Conservation (phyloP, 345 rosid species). For the Pseudoturritis turrita region DNA sequence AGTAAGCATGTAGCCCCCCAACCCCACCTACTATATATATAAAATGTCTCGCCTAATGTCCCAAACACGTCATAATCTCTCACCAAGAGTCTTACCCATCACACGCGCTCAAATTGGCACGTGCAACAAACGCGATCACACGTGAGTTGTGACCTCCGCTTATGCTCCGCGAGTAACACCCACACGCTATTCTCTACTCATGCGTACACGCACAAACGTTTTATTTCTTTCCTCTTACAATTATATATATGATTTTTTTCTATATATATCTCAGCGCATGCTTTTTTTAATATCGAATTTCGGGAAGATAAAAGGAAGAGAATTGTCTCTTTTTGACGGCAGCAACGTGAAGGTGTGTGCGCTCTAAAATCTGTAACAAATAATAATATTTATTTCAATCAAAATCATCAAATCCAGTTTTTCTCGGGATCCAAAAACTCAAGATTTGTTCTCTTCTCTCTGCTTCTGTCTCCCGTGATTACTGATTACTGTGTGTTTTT, state of each 20-base stretch:
- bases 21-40: background rate
- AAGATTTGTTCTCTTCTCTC: background rate
- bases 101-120: background rate
- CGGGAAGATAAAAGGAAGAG: too few species aligned
- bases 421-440: background rate
- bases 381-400: background rate
- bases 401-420: background rate
- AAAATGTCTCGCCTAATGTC: background rate
- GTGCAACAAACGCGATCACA: conserved; percentile 7
- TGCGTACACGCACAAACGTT: conserved; percentile 8
- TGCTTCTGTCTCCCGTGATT: background rate
- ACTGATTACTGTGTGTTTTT: background rate
- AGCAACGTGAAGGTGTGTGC: background rate
- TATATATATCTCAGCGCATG: background rate
- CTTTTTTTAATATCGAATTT: background rate
- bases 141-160: conserved; percentile 20
- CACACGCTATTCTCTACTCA: conserved; percentile 24
- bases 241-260: background rate
- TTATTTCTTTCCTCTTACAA: background rate
- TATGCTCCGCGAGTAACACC: conserved; percentile 22
- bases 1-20: background rate
- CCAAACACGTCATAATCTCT: background rate
- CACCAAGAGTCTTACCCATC: background rate
- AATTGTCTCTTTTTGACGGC: background rate
- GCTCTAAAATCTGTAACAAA: background rate